These are phyloP conservation scores for Gomphus bonarii DNA, from an alignment of 1,284 basidiomycete species.

Conservation along the genomic window DNA sequence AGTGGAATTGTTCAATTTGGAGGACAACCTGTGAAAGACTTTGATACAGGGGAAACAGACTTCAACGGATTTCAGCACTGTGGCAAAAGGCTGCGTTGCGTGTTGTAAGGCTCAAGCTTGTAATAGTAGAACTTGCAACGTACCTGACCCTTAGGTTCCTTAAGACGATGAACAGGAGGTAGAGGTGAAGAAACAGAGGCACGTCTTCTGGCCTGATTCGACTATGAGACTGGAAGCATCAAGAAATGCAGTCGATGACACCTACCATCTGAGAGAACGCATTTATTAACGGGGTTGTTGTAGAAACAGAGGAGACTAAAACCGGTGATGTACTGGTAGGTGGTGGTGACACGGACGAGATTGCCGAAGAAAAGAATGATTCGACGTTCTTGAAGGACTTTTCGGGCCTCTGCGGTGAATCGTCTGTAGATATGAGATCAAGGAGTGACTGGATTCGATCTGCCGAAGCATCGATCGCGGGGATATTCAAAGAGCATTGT, in stretches of 20 bases:
- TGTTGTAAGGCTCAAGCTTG: not conserved
- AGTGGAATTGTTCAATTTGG: not conserved
- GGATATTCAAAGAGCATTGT: conserved; percentile 35
- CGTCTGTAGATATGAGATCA: conserved; percentile 11
- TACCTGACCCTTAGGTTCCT: not conserved
- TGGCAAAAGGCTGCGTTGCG: conserved; percentile 15
- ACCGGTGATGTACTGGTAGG: conserved; percentile 28
- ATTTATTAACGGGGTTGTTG: conserved; percentile 23
- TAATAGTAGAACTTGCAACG: not conserved
- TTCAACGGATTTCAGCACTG: conserved; percentile 19
- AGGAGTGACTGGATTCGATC: conserved; percentile 33
- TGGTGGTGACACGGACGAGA: conserved; percentile 20
- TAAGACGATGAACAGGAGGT: not conserved
- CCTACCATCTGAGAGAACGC: conserved; percentile 28
- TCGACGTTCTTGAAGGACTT: not conserved
- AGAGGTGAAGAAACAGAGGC: not conserved
- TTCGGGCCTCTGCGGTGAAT: conserved; percentile 12
- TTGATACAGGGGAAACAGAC: conserved; percentile 18
- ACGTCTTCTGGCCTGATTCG: not conserved
- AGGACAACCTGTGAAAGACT: conserved; percentile 4
- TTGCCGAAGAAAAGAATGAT: not conserved
- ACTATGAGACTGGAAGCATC: not conserved
- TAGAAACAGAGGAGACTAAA: conserved; percentile 23
- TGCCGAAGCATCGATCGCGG: conserved; percentile 37
- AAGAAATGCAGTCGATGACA: not conserved